Base-by-base conservation (phyloP, 768 basidiomycete genomes). In the Lentinula detonsa region DNA sequence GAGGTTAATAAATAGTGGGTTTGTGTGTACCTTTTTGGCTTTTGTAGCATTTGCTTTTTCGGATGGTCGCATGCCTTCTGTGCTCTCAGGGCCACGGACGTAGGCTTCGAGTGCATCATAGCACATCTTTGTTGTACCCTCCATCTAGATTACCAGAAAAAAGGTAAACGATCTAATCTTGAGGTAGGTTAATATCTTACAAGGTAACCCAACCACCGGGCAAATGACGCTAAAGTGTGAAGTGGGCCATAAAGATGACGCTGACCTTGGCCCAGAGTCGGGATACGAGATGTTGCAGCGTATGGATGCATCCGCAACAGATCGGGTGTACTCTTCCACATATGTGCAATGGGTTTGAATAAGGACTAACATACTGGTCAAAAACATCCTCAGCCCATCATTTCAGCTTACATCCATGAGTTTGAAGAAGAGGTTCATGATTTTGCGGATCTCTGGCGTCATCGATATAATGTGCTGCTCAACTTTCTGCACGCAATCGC, bases 161-260 rank as follows among this genome's bases (percentile, higher is more conserved):
- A 53, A 40, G 8, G 64, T 33, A 62, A 58, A 58, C 62, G 31
- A 61, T 42, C 33, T 53, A 13, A 31, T 35, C 28, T 18, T 37
- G 35, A 61, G 9, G 18, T 31, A 16, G 16, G 15, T 53, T 33
- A 28, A 31, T 45, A 48, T 69, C 87, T 61, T 68, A 97, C 93
- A 65, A 99, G 77, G 70, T 98, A 93, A 0, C 86, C 82, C 91
- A 97, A 92, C 1, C 87, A 91, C 53, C 92, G 78, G 7, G 93
- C 91, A 69, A 97, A 75, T 28, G 28, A 51, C 13, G 56, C 7
- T 6, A 63, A n/a, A 8, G 33, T 50, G 11, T 39, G 9, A 11
- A 78, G 64, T 16, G 18, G 10, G 16, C 40, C 42, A 31, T 5
- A 42, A 11, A 52, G 31, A 21, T 52, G 43, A 35, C 53, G 40